A percentile compares a stretch with the other conserved stretches of the same genome.
phyloP scores from a whole-genome alignment of 345 rosid species.

The Brassica incana region DNA sequence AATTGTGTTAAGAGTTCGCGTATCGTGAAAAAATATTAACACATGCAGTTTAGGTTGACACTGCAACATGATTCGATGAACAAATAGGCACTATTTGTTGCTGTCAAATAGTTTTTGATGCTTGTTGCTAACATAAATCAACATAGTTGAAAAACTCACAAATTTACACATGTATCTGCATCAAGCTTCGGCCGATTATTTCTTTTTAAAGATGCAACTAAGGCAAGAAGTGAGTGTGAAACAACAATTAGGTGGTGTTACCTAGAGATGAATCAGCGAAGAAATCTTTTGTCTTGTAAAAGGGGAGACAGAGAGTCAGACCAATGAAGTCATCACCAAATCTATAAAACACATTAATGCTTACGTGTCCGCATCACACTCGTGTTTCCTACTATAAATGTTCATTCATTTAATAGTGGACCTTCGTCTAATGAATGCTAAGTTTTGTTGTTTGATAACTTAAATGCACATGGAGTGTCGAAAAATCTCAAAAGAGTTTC shows the following conservation, averaged over 20 bases:
- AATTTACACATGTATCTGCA: too few species aligned
- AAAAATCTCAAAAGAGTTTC: not conserved
- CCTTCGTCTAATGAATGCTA: conserved; percentile 24
- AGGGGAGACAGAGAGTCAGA: conserved; percentile 57
- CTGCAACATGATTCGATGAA: too few species aligned
- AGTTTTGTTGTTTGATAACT: conserved; percentile 4
- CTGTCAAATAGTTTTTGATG: too few species aligned
- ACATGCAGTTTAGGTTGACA: too few species aligned
- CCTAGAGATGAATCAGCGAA: conserved; percentile 21
- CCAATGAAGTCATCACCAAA: conserved; percentile 61
- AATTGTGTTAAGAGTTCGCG: too few species aligned
- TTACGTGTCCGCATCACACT: conserved; percentile 59
- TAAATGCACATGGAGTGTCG: conserved; percentile 5
- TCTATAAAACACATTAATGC: conserved; percentile 61
- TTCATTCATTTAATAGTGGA: conserved; percentile 18
- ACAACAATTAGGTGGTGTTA: conserved; percentile 5
- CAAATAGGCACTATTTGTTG: too few species aligned
- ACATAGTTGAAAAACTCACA: too few species aligned
- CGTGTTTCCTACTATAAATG: conserved; percentile 31
- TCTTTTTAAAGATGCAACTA: not conserved
- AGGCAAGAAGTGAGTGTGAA: not conserved
- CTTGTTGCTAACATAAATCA: too few species aligned
- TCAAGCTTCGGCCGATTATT: not conserved
- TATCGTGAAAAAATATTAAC: too few species aligned
- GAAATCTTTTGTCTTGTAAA: conserved; percentile 42